phyloP scores from a whole-genome alignment of 2,329 filamentous ascomycete genomes.

The Mycocentrospora acerina region DNA sequence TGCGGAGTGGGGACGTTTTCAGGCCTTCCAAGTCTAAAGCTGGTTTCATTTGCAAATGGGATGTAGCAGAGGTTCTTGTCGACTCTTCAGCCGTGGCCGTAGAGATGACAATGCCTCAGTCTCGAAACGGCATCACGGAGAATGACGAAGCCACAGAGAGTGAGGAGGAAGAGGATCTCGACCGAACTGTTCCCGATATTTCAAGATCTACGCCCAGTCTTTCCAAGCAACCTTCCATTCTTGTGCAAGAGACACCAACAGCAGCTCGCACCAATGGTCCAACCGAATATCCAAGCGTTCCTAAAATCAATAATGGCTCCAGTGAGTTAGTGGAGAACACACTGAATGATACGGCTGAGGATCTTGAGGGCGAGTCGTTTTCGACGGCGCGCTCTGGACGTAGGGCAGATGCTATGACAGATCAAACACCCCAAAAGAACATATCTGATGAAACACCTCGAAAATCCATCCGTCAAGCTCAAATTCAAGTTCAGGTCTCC shows the following conservation, averaged over 20 bases:
- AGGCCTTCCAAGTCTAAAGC: slow-evolving; percentile 7
- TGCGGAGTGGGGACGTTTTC: slow-evolving; percentile 31
- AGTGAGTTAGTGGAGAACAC: slow-evolving; percentile 2
- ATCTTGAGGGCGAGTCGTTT: slow-evolving; percentile 1
- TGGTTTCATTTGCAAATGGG: slow-evolving; percentile 19
- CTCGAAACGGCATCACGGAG: slow-evolving; percentile 3
- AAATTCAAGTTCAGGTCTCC: slow-evolving; percentile 11
- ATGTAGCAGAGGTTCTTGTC: slow-evolving; percentile 30
- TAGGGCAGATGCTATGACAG: not conserved
- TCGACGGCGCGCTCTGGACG: slow-evolving; percentile 22
- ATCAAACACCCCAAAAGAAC: not conserved
- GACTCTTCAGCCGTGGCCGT: slow-evolving; percentile 29
- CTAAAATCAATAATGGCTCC: not conserved
- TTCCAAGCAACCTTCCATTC: slow-evolving; percentile 23
- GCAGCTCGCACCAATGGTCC: slow-evolving; percentile 13
- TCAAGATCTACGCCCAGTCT: slow-evolving; percentile 25
- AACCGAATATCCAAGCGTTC: not conserved
- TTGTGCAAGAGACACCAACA: slow-evolving; percentile 38
- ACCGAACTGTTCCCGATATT: slow-evolving; percentile 20
- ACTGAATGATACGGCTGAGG: not conserved
- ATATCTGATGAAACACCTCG: not conserved
- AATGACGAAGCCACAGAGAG: slow-evolving; percentile 26
- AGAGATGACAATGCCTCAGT: slow-evolving; percentile 3
- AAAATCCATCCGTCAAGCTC: slow-evolving; percentile 1
- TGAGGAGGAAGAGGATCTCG: slow-evolving; percentile 23